Conservation (phyloP, 2,329 filamentous ascomycete species). For the Karstenula rhodostoma region DNA sequence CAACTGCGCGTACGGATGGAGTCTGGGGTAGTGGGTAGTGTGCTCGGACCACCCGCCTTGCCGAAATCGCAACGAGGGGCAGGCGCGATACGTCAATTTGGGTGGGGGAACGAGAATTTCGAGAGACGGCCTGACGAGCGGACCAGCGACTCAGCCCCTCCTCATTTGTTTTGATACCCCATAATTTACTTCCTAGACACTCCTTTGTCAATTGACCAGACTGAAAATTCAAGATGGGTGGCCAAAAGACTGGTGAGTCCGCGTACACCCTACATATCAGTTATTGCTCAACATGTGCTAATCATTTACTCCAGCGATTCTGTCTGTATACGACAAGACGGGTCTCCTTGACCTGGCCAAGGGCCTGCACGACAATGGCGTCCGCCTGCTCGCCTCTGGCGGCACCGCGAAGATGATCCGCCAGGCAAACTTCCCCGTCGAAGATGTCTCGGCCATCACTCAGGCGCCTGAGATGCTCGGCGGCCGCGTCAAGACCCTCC, state of each 20-base stretch:
- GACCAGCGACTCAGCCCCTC: slow-evolving; percentile 8
- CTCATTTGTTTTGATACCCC: slow-evolving; percentile 28
- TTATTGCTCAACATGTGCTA: background rate
- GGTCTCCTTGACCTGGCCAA: slow-evolving; percentile 57
- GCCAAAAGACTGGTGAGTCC: slow-evolving; percentile 48
- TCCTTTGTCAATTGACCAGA: slow-evolving; percentile 26
- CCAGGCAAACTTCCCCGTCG: slow-evolving; percentile 93
- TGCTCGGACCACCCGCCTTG: slow-evolving; percentile 19
- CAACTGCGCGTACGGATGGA: background rate
- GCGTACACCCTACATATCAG: background rate
- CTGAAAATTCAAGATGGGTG: slow-evolving; percentile 37
- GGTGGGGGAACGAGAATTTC: slow-evolving; percentile 35
- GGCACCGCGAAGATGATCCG: slow-evolving; percentile 96
- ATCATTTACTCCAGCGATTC: slow-evolving; percentile 68
- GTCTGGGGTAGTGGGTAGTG: slow-evolving; percentile 7
- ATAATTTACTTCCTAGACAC: slow-evolving; percentile 20
- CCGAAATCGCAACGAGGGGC: slow-evolving; percentile 30
- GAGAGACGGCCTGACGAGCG: slow-evolving; percentile 28
- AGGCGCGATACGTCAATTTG: slow-evolving; percentile 20
- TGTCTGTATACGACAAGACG: slow-evolving; percentile 99
- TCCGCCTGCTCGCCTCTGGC: slow-evolving; percentile 83
- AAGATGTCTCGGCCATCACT: slow-evolving; percentile 98
- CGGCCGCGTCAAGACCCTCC: slow-evolving; percentile 92
- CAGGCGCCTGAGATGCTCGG: slow-evolving; percentile 94
- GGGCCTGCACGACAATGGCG: slow-evolving; percentile 47